Percentiles rank a stretch among this genome's conserved stretches.
Evolutionary conservation across 768 basidiomycete species (phyloP).

Genomic region (Boletus speciosus): DNA sequence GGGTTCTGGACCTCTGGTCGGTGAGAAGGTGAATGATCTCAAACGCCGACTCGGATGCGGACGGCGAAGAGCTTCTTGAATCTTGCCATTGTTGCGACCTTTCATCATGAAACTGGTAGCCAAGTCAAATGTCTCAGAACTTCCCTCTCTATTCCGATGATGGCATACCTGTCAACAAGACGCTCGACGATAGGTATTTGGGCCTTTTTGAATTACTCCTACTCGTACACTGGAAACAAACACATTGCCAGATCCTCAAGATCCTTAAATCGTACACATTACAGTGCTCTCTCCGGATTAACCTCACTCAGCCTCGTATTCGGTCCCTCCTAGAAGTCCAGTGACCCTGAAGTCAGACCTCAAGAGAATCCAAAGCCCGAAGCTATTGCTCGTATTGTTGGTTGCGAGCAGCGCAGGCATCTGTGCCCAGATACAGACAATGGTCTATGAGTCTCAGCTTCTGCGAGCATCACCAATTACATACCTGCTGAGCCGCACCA

Average conservation of each 20-base stretch:
- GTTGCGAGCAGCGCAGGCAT: not conserved
- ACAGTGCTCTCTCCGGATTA: not conserved
- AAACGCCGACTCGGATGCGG: too few relatives aligned
- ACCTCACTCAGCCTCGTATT: not conserved
- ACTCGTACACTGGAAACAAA: not conserved
- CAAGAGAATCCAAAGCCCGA: conserved; percentile 8
- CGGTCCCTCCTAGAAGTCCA: not conserved
- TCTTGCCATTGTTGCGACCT: conserved; percentile 96
- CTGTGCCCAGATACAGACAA: not conserved
- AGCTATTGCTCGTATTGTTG: not conserved
- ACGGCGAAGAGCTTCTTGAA: conserved; percentile 73
- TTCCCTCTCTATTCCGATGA: not conserved
- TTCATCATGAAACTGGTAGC: conserved; percentile 94
- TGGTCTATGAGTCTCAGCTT: not conserved
- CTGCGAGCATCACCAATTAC: not conserved
- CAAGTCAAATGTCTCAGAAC: not conserved
- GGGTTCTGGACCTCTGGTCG: too few relatives aligned
- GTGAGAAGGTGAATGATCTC: too few relatives aligned
- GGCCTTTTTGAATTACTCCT: conserved; percentile 99
- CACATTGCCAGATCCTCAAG: not conserved
- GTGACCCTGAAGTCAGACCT: not conserved
- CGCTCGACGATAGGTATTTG: conserved; percentile 99
- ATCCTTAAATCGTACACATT: not conserved
- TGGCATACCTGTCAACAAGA: conserved; percentile 85
- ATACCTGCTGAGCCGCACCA: not conserved